Evolutionary conservation across 257 asterid genomes (phyloP).

Genomic region (Solanum chiquidenum): DNA sequence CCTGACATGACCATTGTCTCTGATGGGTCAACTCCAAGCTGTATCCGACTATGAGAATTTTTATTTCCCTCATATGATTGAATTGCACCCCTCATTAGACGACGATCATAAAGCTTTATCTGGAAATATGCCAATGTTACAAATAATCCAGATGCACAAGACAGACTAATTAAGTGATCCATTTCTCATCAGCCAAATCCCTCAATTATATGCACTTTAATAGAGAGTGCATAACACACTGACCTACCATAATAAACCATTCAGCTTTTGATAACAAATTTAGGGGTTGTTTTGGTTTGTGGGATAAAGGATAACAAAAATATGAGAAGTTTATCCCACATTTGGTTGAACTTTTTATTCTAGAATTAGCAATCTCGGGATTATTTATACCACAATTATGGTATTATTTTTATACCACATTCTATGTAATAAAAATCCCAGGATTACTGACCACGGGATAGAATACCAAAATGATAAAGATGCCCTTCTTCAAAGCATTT

Average conservation of each 20-base stretch:
- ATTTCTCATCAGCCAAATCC: background rate
- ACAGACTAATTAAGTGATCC: background rate
- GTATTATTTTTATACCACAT: background rate
- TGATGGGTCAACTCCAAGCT: slow-evolving; percentile 80
- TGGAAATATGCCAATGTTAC: slow-evolving; percentile 13
- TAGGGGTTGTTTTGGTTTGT: background rate
- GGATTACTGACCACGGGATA: background rate
- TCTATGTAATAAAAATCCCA: background rate
- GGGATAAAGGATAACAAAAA: background rate
- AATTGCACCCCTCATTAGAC: slow-evolving; percentile 60
- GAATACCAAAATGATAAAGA: background rate
- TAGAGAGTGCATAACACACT: background rate
- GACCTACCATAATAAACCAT: background rate
- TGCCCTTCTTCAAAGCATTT: background rate
- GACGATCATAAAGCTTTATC: slow-evolving; percentile 86
- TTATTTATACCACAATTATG: background rate
- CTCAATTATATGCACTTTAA: background rate
- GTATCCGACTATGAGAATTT: slow-evolving; percentile 69
- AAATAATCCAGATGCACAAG: background rate
- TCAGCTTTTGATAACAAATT: background rate
- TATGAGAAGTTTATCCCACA: background rate
- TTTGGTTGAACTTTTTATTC: background rate
- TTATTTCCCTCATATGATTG: slow-evolving; percentile 76
- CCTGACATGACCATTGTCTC: slow-evolving; percentile 78
- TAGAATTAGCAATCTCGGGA: background rate